Conservation (phyloP, 164 flowering plant species). For the Magnolia officinalis region DNA sequence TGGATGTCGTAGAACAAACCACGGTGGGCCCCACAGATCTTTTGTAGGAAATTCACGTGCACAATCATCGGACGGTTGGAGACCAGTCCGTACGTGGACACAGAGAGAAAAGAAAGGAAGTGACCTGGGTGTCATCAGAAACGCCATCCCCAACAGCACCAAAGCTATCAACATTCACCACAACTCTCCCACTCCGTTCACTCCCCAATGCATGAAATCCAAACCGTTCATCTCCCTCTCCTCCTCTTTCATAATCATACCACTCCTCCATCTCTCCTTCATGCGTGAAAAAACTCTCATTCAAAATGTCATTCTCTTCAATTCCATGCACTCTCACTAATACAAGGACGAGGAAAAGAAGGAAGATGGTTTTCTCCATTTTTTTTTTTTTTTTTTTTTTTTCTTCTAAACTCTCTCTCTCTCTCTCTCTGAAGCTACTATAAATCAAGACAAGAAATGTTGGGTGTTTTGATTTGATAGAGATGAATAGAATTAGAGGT, state of each 20-base stretch:
- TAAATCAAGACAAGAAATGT: conserved; percentile 29
- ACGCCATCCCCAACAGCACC: conserved; percentile 94
- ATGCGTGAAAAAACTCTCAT: conserved; percentile 17
- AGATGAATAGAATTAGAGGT: conserved; percentile 33
- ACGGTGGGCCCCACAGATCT: too few relatives aligned
- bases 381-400: neutral
- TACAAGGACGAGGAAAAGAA: conserved; percentile 33
- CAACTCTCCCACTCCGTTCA: conserved; percentile 38
- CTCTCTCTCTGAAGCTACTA: conserved; percentile 18
- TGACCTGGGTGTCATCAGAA: conserved; percentile 90
- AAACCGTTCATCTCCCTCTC: conserved; percentile 30
- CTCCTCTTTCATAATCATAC: conserved; percentile 37
- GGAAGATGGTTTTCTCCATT: conserved; percentile 33
- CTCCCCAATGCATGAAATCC: conserved; percentile 39
- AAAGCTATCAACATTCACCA: conserved; percentile 79
- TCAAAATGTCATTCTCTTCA: conserved; percentile 19
- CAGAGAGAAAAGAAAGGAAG: neutral
- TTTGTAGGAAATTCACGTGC: too few relatives aligned
- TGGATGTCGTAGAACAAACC: too few relatives aligned
- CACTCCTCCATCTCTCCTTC: conserved; percentile 38
- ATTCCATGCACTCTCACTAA: conserved; percentile 35
- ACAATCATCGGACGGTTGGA: too few relatives aligned
- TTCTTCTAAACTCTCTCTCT: neutral
- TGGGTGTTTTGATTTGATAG: conserved; percentile 46
- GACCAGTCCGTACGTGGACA: too few relatives aligned